Conservation (phyloP, 208 protist species). For the Perkinsela sp. region DNA sequence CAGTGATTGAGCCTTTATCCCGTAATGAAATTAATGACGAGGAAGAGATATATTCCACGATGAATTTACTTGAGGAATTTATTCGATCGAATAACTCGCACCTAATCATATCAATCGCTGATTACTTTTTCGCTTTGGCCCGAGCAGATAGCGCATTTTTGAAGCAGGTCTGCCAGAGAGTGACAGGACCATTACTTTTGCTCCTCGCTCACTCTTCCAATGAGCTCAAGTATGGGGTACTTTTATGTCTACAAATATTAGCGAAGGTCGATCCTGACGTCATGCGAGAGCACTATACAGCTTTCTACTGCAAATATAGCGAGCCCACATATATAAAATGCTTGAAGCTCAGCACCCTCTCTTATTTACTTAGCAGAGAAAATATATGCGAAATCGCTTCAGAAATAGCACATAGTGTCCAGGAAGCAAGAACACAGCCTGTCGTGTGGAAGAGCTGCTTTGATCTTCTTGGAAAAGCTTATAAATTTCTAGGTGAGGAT, state of each 20-base stretch:
- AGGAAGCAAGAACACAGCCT: too few relatives aligned
- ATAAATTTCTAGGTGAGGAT: too few relatives aligned
- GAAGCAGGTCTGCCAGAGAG: constrained; percentile 25
- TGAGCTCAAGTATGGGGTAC: constrained; percentile 28
- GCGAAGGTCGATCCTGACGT: constrained; percentile 17
- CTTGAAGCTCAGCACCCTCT: constrained; percentile 48
- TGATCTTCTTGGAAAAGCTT: too few relatives aligned
- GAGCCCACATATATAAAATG: constrained; percentile 48
- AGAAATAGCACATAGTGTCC: constrained; percentile 38
- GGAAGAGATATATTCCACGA: constrained; percentile 61
- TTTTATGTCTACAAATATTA: constrained; percentile 51
- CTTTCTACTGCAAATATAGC: constrained; percentile 30
- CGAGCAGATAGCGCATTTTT: constrained; percentile 37
- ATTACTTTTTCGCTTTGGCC: constrained; percentile 58
- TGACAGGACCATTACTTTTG: constrained; percentile 44
- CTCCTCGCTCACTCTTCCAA: constrained; percentile 13
- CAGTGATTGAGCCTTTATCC: constrained; percentile 28
- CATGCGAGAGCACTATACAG: constrained; percentile 16
- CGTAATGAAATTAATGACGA: constrained; percentile 24
- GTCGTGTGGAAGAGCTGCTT: too few relatives aligned
- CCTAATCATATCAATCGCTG: constrained; percentile 36
- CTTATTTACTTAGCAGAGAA: constrained; percentile 11
- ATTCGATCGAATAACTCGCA: constrained; percentile 51
- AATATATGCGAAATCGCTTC: constrained; percentile 24
- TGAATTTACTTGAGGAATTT: constrained; percentile 68